These are phyloP conservation scores for Zygosaccharomyces rouxii DNA, from an alignment of 805 yeast species.

Conservation along the genomic window DNA sequence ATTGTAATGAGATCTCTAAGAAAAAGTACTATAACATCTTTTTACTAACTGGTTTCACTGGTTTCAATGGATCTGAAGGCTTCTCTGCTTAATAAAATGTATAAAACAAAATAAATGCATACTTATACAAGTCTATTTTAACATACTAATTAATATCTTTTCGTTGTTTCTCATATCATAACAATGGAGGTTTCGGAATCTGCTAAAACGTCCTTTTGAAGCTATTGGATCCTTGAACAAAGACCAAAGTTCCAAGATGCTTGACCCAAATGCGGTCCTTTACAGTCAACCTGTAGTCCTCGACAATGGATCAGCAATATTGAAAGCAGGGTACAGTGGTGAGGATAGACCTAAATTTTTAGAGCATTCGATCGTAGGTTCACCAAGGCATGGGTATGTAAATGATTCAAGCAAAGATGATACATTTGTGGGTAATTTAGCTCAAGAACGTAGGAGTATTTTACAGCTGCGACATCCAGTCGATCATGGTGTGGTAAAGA, in stretches of 20 bases:
- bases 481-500: slow-evolving; percentile 67
- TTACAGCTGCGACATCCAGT: slow-evolving; percentile 67
- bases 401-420: slow-evolving; percentile 73
- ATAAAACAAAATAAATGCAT: not conserved
- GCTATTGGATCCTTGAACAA: not conserved
- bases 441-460: slow-evolving; percentile 76
- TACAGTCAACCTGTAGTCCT: slow-evolving; percentile 70
- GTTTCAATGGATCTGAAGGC: slow-evolving; percentile 71
- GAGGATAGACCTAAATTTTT: slow-evolving; percentile 71
- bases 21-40: slow-evolving; percentile 61
- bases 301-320: slow-evolving; percentile 81
- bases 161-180: not conserved
- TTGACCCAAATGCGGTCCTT: slow-evolving; percentile 19
- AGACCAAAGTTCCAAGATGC: not conserved
- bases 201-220: not conserved
- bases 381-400: slow-evolving; percentile 76
- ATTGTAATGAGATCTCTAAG: slow-evolving; percentile 66
- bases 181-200: not conserved
- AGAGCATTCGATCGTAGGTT: slow-evolving; percentile 66
- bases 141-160: not conserved
- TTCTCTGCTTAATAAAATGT: slow-evolving; percentile 33
- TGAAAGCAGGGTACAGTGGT: slow-evolving; percentile 92
- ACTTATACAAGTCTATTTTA: not conserved
- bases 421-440: slow-evolving; percentile 67
- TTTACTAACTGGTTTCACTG: slow-evolving; percentile 63